These are phyloP conservation scores for Pigoraptor vietnamica DNA, from an alignment of 78 protist species.

Conservation along the genomic window DNA sequence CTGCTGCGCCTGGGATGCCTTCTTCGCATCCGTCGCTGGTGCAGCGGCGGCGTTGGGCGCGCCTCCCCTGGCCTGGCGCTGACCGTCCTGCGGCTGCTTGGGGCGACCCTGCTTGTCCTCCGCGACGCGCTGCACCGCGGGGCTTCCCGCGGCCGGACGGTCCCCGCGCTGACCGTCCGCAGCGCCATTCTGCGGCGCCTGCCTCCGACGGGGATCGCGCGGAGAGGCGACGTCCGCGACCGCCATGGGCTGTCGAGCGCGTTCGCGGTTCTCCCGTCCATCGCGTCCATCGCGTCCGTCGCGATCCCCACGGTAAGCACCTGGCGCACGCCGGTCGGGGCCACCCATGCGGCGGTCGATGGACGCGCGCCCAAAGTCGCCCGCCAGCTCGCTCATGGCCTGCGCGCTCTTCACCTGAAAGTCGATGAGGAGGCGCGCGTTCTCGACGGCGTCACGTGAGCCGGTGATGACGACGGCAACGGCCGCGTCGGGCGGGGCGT, in stretches of 20 bases:
- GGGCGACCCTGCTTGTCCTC: too few relatives aligned
- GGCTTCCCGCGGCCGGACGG: too few relatives aligned
- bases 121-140: too few relatives aligned
- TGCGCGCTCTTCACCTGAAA: not conserved
- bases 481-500: not conserved
- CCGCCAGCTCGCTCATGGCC: not conserved
- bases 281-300: too few relatives aligned
- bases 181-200: too few relatives aligned
- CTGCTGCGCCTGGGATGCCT: not conserved
- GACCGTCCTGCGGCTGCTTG: too few relatives aligned
- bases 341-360: not conserved
- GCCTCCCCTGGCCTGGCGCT: not conserved
- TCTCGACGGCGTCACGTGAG: not conserved
- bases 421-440: not conserved
- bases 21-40: not conserved
- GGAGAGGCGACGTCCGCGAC: too few relatives aligned
- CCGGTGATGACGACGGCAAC: not conserved
- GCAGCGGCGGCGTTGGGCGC: not conserved
- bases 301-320: not conserved
- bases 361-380: not conserved
- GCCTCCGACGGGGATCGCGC: too few relatives aligned
- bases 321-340: not conserved
- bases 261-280: not conserved
- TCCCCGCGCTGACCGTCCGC: too few relatives aligned
- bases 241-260: too few relatives aligned